These are phyloP conservation scores for Penicillium taxi DNA, from an alignment of 495 filamentous ascomycete species.

Conservation along the genomic window DNA sequence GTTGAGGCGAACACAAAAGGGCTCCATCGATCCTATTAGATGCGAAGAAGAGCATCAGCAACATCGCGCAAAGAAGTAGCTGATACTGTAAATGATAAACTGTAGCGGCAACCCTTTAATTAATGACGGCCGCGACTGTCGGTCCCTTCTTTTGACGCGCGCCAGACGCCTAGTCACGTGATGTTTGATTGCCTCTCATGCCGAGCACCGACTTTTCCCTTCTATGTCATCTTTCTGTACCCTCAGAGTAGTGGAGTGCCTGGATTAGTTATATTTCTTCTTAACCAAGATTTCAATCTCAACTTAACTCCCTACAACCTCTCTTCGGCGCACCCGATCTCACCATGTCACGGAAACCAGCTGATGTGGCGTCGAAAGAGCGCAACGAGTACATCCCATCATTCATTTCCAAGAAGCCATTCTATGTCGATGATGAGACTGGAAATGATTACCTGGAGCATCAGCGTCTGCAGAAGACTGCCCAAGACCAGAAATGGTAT, in stretches of 20 bases:
- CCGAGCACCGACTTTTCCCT: neutral
- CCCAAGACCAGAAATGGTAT: slow-evolving; percentile 71
- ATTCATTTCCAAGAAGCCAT: slow-evolving; percentile 97
- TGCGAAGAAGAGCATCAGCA: slow-evolving; percentile 21
- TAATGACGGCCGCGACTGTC: too few species aligned
- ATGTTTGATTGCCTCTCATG: neutral
- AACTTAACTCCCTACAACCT: too few species aligned
- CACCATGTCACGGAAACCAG: slow-evolving; percentile 43
- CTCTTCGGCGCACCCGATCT: neutral
- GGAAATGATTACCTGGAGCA: slow-evolving; percentile 91
- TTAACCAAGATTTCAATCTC: neutral
- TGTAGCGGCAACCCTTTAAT: too few species aligned
- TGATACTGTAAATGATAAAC: too few species aligned
- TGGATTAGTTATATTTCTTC: neutral
- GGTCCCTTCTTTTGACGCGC: slow-evolving; percentile 3
- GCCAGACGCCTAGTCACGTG: slow-evolving; percentile 33
- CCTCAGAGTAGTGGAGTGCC: neutral
- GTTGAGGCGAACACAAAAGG: slow-evolving; percentile 82
- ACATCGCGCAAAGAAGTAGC: slow-evolving; percentile 22
- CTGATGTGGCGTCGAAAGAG: slow-evolving; percentile 54
- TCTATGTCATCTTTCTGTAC: slow-evolving; percentile 3
- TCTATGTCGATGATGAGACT: slow-evolving; percentile 83
- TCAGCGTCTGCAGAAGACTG: slow-evolving; percentile 73
- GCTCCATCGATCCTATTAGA: slow-evolving; percentile 42
- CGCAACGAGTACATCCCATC: slow-evolving; percentile 98